Conservation (phyloP, 192 early-diverging fungal genomes). For the Phycomyces blakesleeanus region DNA sequence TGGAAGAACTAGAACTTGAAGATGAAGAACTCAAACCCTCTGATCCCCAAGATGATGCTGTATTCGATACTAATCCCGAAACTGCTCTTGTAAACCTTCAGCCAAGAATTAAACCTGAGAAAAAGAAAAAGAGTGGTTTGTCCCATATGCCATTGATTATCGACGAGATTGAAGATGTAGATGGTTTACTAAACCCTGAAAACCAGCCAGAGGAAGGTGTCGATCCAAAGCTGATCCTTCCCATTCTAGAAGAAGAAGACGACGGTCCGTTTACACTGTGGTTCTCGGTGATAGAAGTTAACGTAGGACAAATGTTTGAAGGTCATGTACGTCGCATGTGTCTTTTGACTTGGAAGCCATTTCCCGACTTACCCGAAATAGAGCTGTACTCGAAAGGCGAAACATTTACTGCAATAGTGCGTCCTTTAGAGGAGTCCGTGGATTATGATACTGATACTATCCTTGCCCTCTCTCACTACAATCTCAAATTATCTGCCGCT, state of each 20-base stretch:
- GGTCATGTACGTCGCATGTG: conserved; percentile 40
- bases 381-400: conserved; percentile 34
- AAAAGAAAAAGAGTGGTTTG: neutral
- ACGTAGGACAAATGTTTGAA: conserved; percentile 19
- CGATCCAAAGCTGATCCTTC: neutral
- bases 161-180: conserved; percentile 13
- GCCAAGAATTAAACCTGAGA: neutral
- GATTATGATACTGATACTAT: conserved; percentile 35
- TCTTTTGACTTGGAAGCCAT: conserved; percentile 38
- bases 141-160: neutral
- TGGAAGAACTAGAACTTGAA: conserved; percentile 1
- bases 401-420: conserved; percentile 19
- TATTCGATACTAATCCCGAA: conserved; percentile 6
- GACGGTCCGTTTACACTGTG: conserved; percentile 29
- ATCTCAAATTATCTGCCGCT: conserved; percentile 42
- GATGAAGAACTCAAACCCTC: conserved; percentile 4
- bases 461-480: conserved; percentile 49
- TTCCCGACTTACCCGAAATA: conserved; percentile 35
- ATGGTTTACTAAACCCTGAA: neutral
- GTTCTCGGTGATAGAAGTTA: conserved; percentile 32
- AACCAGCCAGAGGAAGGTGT: neutral
- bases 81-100: conserved; percentile 15
- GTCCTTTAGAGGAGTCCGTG: conserved; percentile 9
- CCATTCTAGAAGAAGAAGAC: neutral
- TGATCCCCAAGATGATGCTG: neutral